Evolutionary conservation across 176 grass and related monocot genomes (phyloP).

Genomic region (Bothriochloa decipiens): DNA sequence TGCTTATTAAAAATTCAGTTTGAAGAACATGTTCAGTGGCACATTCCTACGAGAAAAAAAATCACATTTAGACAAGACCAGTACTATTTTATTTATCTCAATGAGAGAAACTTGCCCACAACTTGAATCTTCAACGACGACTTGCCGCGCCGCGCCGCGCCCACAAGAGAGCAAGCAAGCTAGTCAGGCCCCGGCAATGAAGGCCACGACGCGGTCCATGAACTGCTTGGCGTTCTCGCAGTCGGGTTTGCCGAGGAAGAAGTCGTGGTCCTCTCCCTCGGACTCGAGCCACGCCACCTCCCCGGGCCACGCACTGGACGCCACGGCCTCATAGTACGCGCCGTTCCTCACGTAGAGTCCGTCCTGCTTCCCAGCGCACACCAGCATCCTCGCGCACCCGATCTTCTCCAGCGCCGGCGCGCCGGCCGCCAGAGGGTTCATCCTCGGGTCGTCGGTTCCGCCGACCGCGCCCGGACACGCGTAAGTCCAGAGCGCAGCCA

Average conservation of each 20-base stretch:
- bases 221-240: constrained; percentile 49
- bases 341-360: constrained; percentile 34
- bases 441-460: constrained; percentile 56
- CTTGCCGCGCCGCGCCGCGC: neutral
- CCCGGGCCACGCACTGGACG: constrained; percentile 54
- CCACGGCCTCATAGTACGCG: constrained; percentile 53
- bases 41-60: neutral
- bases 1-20: neutral
- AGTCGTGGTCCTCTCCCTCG: constrained; percentile 48
- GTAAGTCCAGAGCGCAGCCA: constrained; percentile 44
- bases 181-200: constrained; percentile 35
- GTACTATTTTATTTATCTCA: neutral
- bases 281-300: constrained; percentile 46
- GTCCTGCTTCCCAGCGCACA: constrained; percentile 42
- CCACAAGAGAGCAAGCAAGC: neutral
- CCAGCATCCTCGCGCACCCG: constrained; percentile 53
- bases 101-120: neutral
- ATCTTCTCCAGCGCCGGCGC: constrained; percentile 41
- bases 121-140: neutral
- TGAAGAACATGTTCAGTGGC: neutral
- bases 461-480: constrained; percentile 35
- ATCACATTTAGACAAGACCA: neutral
- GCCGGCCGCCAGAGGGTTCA: constrained; percentile 47
- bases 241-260: constrained; percentile 47
- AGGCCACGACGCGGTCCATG: constrained; percentile 41